Evolutionary conservation across 768 basidiomycete species (phyloP), one percentile per base, ranked within the genome.

Genomic region (Artomyces pyxidatus): DNA sequence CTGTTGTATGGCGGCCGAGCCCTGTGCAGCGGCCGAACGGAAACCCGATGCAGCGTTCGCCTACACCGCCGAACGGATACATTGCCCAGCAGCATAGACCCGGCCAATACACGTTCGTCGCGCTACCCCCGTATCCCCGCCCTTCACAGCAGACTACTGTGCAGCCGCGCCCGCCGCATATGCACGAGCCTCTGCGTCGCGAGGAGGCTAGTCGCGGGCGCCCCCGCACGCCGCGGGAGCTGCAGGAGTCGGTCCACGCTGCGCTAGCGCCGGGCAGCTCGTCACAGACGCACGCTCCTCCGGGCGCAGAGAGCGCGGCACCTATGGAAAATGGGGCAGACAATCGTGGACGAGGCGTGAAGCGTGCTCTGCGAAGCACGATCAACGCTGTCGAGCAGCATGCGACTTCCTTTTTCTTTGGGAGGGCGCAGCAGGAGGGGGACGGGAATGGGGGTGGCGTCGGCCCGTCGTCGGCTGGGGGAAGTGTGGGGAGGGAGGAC

Each of bases 361-460:
- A 77, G 62, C 71, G 80, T 52, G 81, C 77, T 55, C 56, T 87
- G 44, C 74, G 85, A 42, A 85, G 75, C 50, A 85, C 84, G 12
- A 63, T 88, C 39, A 78, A 72, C 48, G 80, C 77, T 29, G 85
- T 86, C 10, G 85, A 87, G 58, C 78, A 82, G 47, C 83, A 82
- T 59, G 80, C 82, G 4, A 78, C 70, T 51, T 71, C 78, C 5
- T 74, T 85, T 52, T 65, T 84, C 29, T 85, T 86, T 50, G 81
- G 83, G n/a, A 73, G 81, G 25, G 61, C 64, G 32, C 63, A 68
- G 26, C 48, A 54, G 38, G 48, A 50, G n/a, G 54, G 48, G 2
- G 54, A 45, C 37, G 54, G 54, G 45, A 45, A 44, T 22, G 41
- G 44, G 17, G 26, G 42, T 40, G 45, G 41, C 21, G n/a, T 41